Evolutionary conservation across 2,329 filamentous ascomycete species (phyloP), one percentile per base, ranked within the genome.

Genomic region (Leptosphaerulina australis): DNA sequence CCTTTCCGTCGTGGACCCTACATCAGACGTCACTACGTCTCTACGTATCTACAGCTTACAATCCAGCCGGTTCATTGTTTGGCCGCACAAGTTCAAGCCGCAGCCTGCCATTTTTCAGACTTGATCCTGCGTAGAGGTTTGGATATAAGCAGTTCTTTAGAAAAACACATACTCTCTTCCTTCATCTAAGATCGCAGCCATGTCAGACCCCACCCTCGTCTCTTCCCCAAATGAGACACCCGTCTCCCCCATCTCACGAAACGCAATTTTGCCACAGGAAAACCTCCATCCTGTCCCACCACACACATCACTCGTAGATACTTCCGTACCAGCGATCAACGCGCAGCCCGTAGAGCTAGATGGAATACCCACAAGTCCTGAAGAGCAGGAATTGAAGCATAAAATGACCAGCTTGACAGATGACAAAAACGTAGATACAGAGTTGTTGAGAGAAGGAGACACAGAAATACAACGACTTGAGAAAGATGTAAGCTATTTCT

Each of bases 321-420:
- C 72, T 1, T 63, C 61, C 4, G 68, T 71, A 2, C 73, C 72
- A 0, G 64, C 76, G 4, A 74, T 79, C 57, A 79, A 79, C 54
- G 57, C 62, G 9, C 64, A 67, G 34, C 76, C 77, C 0, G 69
- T 77, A 4, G 77, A 79, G 59, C 56, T 79, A 4, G 77, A 79
- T 43, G 69, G 71, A 24, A 49, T 57, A 3, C 55, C 64, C 1
- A 55, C 61, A 9, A 64, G 50, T 24, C 50, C 59, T 2, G 63
- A 64, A 18, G 65, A 68, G 35, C 64, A 65, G 30, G 65, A 68
- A 35, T 15, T 59, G n/a, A 55, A 54, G 39, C 50, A 62, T 5
- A 18, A 29, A n/a, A 20, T 45, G 7, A 45, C 64, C 6, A 62
- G 59, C 40, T 60, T 59, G 0, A 62, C 56, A 9, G 68, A 71